A percentile compares a stretch with the other conserved stretches of the same genome.
phyloP scores from a whole-genome alignment of 208 protist species.

The Leptomonas seymouri region DNA sequence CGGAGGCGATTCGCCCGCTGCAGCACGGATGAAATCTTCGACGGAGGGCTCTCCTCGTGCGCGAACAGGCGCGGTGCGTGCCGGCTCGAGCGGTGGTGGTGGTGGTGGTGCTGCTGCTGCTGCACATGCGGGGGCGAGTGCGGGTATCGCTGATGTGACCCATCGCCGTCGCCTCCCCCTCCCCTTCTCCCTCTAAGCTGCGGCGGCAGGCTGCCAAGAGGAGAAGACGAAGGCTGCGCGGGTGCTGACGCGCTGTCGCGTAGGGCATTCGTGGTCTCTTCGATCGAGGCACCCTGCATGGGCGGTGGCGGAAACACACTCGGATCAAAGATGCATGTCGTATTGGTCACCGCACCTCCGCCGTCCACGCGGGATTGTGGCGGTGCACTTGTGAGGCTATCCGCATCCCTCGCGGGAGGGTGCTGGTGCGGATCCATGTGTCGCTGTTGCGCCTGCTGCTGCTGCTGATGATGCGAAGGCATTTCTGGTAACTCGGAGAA shows the following conservation, averaged over 20 bases:
- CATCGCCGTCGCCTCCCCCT: not conserved
- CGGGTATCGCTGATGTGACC: not conserved
- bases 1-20: constrained; percentile 29
- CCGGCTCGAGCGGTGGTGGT: constrained; percentile 9
- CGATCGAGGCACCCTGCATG: constrained; percentile 1
- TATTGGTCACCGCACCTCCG: constrained; percentile 24
- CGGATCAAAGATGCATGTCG: constrained; percentile 31
- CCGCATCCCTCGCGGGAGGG: not conserved
- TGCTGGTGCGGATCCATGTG: constrained; percentile 4
- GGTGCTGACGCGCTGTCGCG: not conserved
- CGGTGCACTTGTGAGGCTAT: not conserved
- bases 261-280: not conserved
- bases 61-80: constrained; percentile 4
- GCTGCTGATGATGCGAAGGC: not conserved
- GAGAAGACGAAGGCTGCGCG: too few relatives aligned
- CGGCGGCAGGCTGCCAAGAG: too few relatives aligned
- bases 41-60: constrained; percentile 12
- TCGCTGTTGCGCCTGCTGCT: constrained; percentile 6
- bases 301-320: constrained; percentile 18
- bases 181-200: not conserved
- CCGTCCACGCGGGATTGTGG: constrained; percentile 6
- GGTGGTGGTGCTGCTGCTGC: not conserved
- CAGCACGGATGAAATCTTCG: constrained; percentile 13
- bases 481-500: constrained; percentile 8
- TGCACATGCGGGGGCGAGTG: not conserved